Evolutionary conservation across 345 rosid species (phyloP).

Genomic region (Eucalyptus cloeziana): DNA sequence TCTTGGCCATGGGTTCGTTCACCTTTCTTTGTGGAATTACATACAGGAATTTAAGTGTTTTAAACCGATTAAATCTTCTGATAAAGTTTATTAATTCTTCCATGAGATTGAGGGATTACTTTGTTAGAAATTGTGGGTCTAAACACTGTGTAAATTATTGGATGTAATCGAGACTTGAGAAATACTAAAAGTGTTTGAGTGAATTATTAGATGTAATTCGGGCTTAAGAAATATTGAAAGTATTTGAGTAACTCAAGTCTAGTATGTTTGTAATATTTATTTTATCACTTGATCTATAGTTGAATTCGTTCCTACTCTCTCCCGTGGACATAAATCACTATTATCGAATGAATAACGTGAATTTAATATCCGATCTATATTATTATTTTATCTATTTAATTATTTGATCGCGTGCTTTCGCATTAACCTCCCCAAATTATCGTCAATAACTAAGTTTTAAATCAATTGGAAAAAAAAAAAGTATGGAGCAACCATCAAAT

Average conservation of each 20-base stretch:
- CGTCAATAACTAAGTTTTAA: too few species aligned
- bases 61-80: too few species aligned
- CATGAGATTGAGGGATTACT: too few species aligned
- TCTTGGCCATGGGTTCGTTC: too few species aligned
- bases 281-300: accelerated
- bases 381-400: too few species aligned
- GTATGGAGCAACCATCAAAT: neutral
- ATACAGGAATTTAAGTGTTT: too few species aligned
- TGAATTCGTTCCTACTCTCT: accelerated
- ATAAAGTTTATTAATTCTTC: too few species aligned
- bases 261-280: accelerated
- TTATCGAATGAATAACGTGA: accelerated
- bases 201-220: too few species aligned
- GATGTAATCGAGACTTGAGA: accelerated
- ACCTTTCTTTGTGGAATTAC: too few species aligned
- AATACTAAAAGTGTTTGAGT: too few species aligned
- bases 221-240: accelerated
- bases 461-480: neutral
- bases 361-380: accelerated
- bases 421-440: too few species aligned
- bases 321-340: accelerated
- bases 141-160: accelerated
- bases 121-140: accelerated
- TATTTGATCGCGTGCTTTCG: accelerated
- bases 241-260: accelerated